These are phyloP conservation scores for Psilocybe cubensis DNA, from an alignment of 768 basidiomycete species.

Conservation along the genomic window DNA sequence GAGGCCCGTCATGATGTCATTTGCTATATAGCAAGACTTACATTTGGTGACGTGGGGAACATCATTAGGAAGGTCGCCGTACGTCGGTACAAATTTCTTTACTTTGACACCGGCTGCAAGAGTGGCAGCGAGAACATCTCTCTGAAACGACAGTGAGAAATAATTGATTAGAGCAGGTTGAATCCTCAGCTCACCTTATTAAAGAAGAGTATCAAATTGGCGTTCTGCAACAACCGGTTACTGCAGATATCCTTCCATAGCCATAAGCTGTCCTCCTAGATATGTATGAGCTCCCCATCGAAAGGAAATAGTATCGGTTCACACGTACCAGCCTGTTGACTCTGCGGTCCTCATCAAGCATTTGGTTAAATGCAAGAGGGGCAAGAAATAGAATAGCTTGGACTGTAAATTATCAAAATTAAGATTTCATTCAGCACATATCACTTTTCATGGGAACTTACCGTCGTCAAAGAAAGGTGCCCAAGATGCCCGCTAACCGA, in stretches of 20 bases:
- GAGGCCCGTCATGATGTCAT: neutral
- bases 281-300: neutral
- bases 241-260: conserved; percentile 75
- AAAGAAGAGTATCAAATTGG: conserved; percentile 74
- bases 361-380: conserved; percentile 74
- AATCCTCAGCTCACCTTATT: conserved; percentile 56
- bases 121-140: conserved; percentile 60
- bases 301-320: neutral
- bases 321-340: conserved; percentile 64
- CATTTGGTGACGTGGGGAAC: conserved; percentile 63
- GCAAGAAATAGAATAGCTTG: conserved; percentile 86
- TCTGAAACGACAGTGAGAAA: conserved; percentile 19
- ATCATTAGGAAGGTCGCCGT: conserved; percentile 61
- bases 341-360: conserved; percentile 67
- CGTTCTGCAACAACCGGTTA: conserved; percentile 60
- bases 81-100: conserved; percentile 63
- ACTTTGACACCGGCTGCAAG: conserved; percentile 60
- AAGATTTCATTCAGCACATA: neutral
- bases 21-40: conserved; percentile 33
- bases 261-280: conserved; percentile 71
- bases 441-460: conserved; percentile 16
- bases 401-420: conserved; percentile 36
- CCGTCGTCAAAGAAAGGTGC: conserved; percentile 79
- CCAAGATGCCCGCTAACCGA: conserved; percentile 62
- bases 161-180: neutral